Base-by-base conservation (phyloP, 176 grass and related monocot species). In the Cymbopogon citratus region DNA sequence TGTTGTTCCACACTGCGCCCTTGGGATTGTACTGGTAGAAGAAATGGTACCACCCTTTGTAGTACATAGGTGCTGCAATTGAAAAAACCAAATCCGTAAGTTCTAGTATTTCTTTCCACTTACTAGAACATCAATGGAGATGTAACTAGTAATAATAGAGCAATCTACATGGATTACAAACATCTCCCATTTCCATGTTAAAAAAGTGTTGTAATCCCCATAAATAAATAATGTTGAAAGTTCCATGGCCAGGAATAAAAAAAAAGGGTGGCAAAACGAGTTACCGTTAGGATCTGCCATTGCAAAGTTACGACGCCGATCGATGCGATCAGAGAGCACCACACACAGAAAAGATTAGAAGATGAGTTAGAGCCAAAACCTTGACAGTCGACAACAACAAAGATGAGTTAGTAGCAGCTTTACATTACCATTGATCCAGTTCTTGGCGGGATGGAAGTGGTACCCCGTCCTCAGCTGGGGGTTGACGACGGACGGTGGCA, bases 11-110 rank as follows among this genome's bases (percentile, higher is more conserved):
- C 12, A 90, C 85, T 0, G 93, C 60, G 27, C 85, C 88, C 38
- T 87, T 90, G 0, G 93, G 93, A 23, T 95, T 95, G 87, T 95
- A 95, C 54, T 90, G 93, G 59, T 96, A 96, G 80, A 96, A 96
- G 2, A 96, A 43, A 9, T 96, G 93, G 73, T 96, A 92, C 27
- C 88, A 12, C 14, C 93, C 93, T 7, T 85, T 92, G 68, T 90
- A 96, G 36, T 88, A 89, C 82, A 96, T 77, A 1, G 36, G 36
- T 0, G 36, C 36, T 36, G 35, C 35, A 36, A 33, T 33, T 3
- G 31, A 33, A 26, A 18, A 57, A 57, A 33, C 0, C 6, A 0
- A 56, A 3, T 33, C 31, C 31, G 31, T 33, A 33, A 33, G 31
- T 33, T 33, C 31, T 33, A 33, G 31, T 33, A 33, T n/a, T n/a